Evolutionary conservation across 2,329 filamentous ascomycete genomes (phyloP).

Genomic region (Madurella mycetomatis): DNA sequence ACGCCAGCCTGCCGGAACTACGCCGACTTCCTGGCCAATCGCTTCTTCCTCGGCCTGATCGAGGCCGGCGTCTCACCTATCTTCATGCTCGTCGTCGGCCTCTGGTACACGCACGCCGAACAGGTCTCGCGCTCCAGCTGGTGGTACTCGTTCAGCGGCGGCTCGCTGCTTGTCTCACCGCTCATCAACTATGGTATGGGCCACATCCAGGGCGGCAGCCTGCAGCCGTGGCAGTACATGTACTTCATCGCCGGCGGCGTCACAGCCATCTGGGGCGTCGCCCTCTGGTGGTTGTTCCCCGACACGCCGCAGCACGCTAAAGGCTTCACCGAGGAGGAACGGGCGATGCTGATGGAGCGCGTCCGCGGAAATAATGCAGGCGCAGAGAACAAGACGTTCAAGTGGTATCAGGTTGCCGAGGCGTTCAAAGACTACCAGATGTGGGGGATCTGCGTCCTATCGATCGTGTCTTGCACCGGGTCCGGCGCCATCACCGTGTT

Average conservation of each 20-base stretch:
- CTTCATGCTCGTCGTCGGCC: slow-evolving; percentile 48
- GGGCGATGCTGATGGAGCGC: slow-evolving; percentile 20
- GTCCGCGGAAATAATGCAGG: slow-evolving; percentile 24
- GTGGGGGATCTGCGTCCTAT: slow-evolving; percentile 26
- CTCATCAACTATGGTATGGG: slow-evolving; percentile 47
- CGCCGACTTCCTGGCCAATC: slow-evolving; percentile 24
- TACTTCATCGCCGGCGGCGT: slow-evolving; percentile 39
- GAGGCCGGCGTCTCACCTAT: slow-evolving; percentile 51
- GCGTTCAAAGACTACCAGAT: slow-evolving; percentile 23
- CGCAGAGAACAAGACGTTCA: slow-evolving; percentile 23
- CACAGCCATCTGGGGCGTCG: slow-evolving; percentile 37
- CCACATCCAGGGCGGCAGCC: slow-evolving; percentile 34
- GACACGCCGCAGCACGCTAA: slow-evolving; percentile 33
- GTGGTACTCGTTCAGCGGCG: slow-evolving; percentile 42
- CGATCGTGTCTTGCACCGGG: slow-evolving; percentile 60
- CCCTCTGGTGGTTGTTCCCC: slow-evolving; percentile 17
- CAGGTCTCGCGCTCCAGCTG: slow-evolving; percentile 37
- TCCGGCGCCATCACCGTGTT: slow-evolving; percentile 66
- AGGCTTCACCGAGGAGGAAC: slow-evolving; percentile 21
- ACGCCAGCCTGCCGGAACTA: slow-evolving; percentile 37
- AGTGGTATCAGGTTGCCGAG: slow-evolving; percentile 19
- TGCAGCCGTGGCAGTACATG: slow-evolving; percentile 40
- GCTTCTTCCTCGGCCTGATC: slow-evolving; percentile 52
- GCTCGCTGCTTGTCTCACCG: slow-evolving; percentile 42
- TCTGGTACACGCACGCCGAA: slow-evolving; percentile 43